Evolutionary conservation across 2,329 filamentous ascomycete genomes (phyloP).

Genomic region (Pseudocercospora pini-densiflorae): DNA sequence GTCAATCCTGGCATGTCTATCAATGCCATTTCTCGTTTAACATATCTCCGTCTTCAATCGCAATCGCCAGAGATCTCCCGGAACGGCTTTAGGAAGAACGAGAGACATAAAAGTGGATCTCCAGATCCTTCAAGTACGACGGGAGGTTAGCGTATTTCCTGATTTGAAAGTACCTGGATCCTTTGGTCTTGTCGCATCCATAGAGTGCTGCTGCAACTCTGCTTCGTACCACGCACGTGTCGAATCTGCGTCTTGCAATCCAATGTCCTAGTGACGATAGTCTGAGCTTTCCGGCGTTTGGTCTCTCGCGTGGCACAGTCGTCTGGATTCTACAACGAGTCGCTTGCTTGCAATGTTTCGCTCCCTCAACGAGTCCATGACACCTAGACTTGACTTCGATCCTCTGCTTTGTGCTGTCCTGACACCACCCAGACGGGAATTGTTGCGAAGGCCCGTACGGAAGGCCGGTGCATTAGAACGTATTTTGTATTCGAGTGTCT

Average conservation of each 20-base stretch:
- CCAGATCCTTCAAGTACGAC: not conserved
- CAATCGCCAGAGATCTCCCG: not conserved
- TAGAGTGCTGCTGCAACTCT: not conserved
- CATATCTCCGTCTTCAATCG: not conserved
- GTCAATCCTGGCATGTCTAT: not conserved
- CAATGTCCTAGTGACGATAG: not conserved
- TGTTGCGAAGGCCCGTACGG: not conserved
- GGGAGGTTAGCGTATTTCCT: slow-evolving; percentile 11
- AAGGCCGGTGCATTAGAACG: not conserved
- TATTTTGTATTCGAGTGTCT: not conserved
- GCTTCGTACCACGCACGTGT: not conserved
- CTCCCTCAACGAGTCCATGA: no score
- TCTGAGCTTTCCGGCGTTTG: no score
- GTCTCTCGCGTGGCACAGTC: no score
- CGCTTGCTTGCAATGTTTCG: no score
- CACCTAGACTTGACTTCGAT: no score
- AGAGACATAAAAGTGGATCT: not conserved
- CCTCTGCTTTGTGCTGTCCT: not conserved
- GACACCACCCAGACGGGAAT: no score
- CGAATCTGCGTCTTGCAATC: not conserved
- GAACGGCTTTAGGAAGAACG: not conserved
- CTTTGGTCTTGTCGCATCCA: not conserved
- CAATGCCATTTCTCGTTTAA: not conserved
- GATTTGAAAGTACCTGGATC: not conserved
- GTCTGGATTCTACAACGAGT: no score